Evolutionary conservation across 2,329 filamentous ascomycete genomes (phyloP), one percentile per base, ranked within the genome.

Genomic region (Hypoxylon sp.): DNA sequence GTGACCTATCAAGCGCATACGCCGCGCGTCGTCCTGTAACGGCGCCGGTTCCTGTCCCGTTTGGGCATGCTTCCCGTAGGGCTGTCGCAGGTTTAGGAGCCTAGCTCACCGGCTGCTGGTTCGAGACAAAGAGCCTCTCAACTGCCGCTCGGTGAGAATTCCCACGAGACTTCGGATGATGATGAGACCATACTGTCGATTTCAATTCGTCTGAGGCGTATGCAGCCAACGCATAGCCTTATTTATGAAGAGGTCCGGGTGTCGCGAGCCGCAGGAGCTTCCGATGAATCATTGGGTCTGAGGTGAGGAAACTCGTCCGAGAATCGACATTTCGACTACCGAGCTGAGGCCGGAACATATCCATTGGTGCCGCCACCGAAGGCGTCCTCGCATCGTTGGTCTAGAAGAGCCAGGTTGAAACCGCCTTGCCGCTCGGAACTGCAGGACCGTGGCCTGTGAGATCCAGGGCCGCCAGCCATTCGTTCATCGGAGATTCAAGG

Each of bases 1-100:
- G 60, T 66, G 66, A 69, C 66, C 30, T 66, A 62, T 71, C 69
- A 31, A 71, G 22, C 66, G 62, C 62, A 69, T 59, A 35, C 69
- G 62, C 66, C 65, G 66, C 69, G 66, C 69, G 69, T 66, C 65
- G 33, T 57, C 48, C 48, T 70, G 64, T 64, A 61, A 69, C 68
- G 57, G 61, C 64, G 51, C 55, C 56, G 42, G 61, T 60, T n/a
- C 61, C 59, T 70, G 44, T 51, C 66, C 62, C 51, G 48, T 71
- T 67, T 61, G 66, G 69, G 50, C 48, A 64, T 61, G n/a, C 56
- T 69, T 56, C n/a, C 66, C 69, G 69, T 71, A 71, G 65, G 69
- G 69, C 69, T 71, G 66, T 46, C 65, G 61, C 64, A 61, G 58
- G 42, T 56, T 61, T 31, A 70, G 64, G 54, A 20, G 30, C 31